A percentile compares a stretch with the other conserved stretches of the same genome.
These are phyloP conservation scores for Kwoniella dendrophila DNA, from an alignment of 768 basidiomycete species.

Conservation along the genomic window DNA sequence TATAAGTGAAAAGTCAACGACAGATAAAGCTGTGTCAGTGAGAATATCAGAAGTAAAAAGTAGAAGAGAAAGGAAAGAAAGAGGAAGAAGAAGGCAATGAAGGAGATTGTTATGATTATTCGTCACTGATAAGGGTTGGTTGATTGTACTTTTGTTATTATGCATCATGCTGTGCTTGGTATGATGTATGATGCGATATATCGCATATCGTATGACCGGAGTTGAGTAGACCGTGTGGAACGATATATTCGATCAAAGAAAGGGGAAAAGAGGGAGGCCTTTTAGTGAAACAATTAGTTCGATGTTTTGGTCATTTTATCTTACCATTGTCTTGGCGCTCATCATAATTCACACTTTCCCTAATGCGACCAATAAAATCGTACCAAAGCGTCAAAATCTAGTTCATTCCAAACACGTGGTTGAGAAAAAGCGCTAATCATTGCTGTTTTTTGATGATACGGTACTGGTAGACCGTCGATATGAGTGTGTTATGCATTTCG, in stretches of 20 bases:
- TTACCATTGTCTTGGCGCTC: slow-evolving; percentile 18
- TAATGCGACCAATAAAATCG: neutral
- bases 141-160: slow-evolving; percentile 16
- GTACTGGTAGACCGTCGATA: no score
- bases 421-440: no score
- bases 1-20: neutral
- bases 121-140: slow-evolving; percentile 29
- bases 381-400: neutral
- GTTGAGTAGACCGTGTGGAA: neutral
- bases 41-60: slow-evolving; percentile 18
- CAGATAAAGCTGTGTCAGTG: neutral
- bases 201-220: neutral
- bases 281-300: no score
- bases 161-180: slow-evolving; percentile 17
- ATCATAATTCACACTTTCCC: slow-evolving; percentile 5
- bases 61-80: slow-evolving; percentile 5
- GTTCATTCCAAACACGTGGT: neutral
- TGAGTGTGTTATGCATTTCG: no score
- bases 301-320: neutral
- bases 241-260: neutral
- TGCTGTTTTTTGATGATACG: no score
- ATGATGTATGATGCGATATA: neutral
- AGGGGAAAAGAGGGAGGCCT: no score
- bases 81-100: slow-evolving; percentile 33
- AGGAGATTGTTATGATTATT: slow-evolving; percentile 32